Base-by-base conservation (phyloP, 805 yeast genomes). In the Wickerhamiella domercqiae region DNA sequence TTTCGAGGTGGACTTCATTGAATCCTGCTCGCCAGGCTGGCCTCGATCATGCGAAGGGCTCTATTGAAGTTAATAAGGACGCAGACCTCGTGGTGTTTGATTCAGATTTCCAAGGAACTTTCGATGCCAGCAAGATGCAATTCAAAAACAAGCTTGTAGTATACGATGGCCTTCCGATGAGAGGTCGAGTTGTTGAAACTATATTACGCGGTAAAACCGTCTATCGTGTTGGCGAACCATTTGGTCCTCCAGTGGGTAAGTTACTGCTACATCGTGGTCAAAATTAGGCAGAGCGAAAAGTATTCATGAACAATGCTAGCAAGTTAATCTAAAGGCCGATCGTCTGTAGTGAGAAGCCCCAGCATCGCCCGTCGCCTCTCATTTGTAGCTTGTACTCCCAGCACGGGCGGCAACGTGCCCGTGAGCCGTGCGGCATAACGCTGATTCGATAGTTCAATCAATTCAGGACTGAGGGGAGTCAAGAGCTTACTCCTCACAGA, bases 121-220 rank as follows among this genome's bases (percentile, higher is more conserved):
- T 57, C 37, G 58, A 58, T 30, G 52, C 58, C n/a, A 32, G 46
- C 20, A 43, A 52, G 31, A 44, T 60, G 51, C 69, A 58, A 47
- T 87, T 80, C 64, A 84, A 82, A 48, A 87, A 86, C 63, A 86
- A 84, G 56, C 59, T 87, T 38, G 80, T 94, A 1, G 94, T 94
- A 0, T 87, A 82, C 54, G 67, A 81, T 50, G 93, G 93, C 3
- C 63, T 63, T 60, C 56, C 63, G 36, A 62, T 83, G 43, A 60
- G 56, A 29, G 96, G 97, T 18, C 66, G 74, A 41, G 93, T 86
- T 5, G 61, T 75, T 35, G 86, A 78, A 56, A 83, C 96, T 0
- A 62, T 80, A 34, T 65, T 87, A 13, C 66, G 95, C 46, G 96
- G 96, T 3, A 61, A 67, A 30, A 62, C 74, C 0, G 77, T 80